These are phyloP conservation scores for Stevia rebaudiana DNA, from an alignment of 140 eudicot species.

Conservation along the genomic window DNA sequence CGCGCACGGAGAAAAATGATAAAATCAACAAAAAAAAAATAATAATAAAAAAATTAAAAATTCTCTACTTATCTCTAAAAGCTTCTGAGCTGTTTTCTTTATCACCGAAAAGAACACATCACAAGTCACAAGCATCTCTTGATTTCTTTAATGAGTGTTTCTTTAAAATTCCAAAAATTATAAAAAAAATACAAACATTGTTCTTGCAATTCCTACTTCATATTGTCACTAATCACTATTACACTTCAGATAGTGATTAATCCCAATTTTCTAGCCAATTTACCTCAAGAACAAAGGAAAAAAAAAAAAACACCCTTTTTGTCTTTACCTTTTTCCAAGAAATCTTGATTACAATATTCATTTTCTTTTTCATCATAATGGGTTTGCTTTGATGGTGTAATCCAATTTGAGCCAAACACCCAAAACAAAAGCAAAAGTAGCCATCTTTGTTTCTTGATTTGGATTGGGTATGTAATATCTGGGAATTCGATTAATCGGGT, in stretches of 20 bases:
- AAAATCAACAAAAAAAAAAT: not conserved
- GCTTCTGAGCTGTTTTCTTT: slow-evolving; percentile 38
- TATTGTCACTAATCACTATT: slow-evolving; percentile 22
- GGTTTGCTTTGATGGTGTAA: slow-evolving; percentile 19
- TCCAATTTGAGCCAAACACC: slow-evolving; percentile 14
- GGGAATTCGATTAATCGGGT: slow-evolving; percentile 1
- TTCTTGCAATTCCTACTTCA: slow-evolving; percentile 16
- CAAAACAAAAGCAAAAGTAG: slow-evolving; percentile 5
- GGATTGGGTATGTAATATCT: slow-evolving; percentile 14
- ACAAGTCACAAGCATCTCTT: slow-evolving; percentile 40
- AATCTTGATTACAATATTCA: slow-evolving; percentile 18
- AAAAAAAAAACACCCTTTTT: slow-evolving; percentile 24
- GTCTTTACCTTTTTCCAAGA: slow-evolving; percentile 30
- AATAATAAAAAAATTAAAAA: not conserved
- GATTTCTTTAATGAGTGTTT: slow-evolving; percentile 35
- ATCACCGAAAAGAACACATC: slow-evolving; percentile 20
- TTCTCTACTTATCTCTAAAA: slow-evolving; percentile 15
- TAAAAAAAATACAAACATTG: not conserved
- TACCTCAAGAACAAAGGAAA: slow-evolving; percentile 23
- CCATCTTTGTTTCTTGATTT: slow-evolving; percentile 17
- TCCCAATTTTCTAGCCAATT: slow-evolving; percentile 8
- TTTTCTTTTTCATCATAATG: not conserved
- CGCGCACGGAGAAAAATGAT: slow-evolving; percentile 15
- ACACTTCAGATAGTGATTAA: slow-evolving; percentile 13
- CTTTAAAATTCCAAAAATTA: not conserved